Percentiles rank a stretch among this genome's conserved stretches.
Evolutionary conservation across 495 filamentous ascomycete genomes (phyloP).

Genomic region (Podospora pseudopauciseta): DNA sequence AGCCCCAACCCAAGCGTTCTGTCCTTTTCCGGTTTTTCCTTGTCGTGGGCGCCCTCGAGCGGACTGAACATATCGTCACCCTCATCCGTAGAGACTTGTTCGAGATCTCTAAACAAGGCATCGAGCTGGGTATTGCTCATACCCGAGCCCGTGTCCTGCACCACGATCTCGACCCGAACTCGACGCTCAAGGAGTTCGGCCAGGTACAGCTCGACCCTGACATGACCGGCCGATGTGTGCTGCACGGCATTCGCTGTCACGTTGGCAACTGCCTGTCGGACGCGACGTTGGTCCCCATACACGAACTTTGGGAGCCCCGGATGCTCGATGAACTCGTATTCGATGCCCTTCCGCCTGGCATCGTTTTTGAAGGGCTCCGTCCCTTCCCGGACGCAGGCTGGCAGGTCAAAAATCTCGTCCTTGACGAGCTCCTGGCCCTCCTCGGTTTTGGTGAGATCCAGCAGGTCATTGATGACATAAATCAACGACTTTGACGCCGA

Average conservation of each 20-base stretch:
- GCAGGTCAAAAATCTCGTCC: slow-evolving; percentile 75
- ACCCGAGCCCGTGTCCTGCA: slow-evolving; percentile 77
- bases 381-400: slow-evolving; percentile 68
- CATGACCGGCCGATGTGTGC: slow-evolving; percentile 64
- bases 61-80: slow-evolving; percentile 35
- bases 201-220: slow-evolving; percentile 68
- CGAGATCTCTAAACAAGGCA: slow-evolving; percentile 76
- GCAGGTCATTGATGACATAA: slow-evolving; percentile 92
- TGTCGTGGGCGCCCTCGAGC: slow-evolving; percentile 21
- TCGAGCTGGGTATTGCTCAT: slow-evolving; percentile 73
- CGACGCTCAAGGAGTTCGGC: slow-evolving; percentile 40
- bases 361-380: slow-evolving; percentile 70
- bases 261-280: slow-evolving; percentile 79
- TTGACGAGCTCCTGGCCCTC: slow-evolving; percentile 76
- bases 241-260: slow-evolving; percentile 84
- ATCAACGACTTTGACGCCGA: slow-evolving; percentile 95
- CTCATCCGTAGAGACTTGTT: slow-evolving; percentile 71
- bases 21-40: slow-evolving; percentile 30
- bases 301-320: slow-evolving; percentile 68
- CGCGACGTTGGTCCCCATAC: slow-evolving; percentile 71
- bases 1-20: slow-evolving; percentile 73
- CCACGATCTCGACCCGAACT: slow-evolving; percentile 64
- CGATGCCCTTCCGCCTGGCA: slow-evolving; percentile 69
- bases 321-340: slow-evolving; percentile 63
- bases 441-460: slow-evolving; percentile 89